phyloP scores from a whole-genome alignment of 2,329 filamentous ascomycete species.

The Penicillium aurantiogriseum region DNA sequence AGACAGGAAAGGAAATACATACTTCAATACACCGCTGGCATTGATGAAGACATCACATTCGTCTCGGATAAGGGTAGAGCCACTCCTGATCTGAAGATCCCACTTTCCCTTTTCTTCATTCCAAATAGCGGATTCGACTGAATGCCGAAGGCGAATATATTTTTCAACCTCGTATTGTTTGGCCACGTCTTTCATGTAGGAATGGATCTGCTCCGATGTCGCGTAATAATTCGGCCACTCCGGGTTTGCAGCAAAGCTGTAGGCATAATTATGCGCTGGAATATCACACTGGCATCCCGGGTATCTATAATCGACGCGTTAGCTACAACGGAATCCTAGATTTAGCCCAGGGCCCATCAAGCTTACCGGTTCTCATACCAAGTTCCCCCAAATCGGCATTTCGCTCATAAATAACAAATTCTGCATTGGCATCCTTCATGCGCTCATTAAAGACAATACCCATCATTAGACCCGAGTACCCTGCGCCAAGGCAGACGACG shows the following conservation, averaged over 20 bases:
- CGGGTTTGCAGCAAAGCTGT: constrained; percentile 46
- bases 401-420: neutral
- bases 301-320: constrained; percentile 14
- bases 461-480: constrained; percentile 20
- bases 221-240: constrained; percentile 46
- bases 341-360: rapidly evolving
- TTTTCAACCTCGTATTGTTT: constrained; percentile 42
- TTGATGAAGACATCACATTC: constrained; percentile 30
- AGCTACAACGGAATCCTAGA: too few relatives aligned
- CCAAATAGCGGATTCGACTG: constrained; percentile 34
- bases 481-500: constrained; percentile 17
- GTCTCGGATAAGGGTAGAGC: constrained; percentile 8
- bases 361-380: constrained; percentile 30
- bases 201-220: constrained; percentile 40
- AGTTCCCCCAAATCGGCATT: constrained; percentile 34
- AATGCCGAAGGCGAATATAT: constrained; percentile 32
- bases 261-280: constrained; percentile 39
- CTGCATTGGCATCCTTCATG: constrained; percentile 1
- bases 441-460: constrained; percentile 27
- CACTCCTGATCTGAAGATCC: constrained; percentile 1
- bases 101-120: constrained; percentile 25
- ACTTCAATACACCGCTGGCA: constrained; percentile 20
- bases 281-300: constrained; percentile 40
- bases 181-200: constrained; percentile 44
- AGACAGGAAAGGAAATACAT: neutral